These are phyloP conservation scores for Penicillium turbatum DNA, from an alignment of 495 filamentous ascomycete species.

Conservation along the genomic window DNA sequence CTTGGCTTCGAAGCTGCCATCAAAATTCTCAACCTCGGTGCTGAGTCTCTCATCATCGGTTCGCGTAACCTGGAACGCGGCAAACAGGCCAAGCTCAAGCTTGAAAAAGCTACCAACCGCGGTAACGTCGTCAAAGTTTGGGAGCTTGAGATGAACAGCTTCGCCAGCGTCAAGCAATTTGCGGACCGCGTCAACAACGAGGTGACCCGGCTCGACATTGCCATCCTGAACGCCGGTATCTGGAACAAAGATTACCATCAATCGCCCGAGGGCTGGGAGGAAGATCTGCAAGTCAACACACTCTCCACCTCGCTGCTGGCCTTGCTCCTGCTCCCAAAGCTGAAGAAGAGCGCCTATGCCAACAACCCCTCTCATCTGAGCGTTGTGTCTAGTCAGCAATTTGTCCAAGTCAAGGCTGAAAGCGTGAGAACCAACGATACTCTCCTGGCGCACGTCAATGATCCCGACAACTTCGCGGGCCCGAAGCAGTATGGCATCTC, in stretches of 20 bases:
- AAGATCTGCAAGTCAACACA: slow-evolving; percentile 54
- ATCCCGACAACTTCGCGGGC: slow-evolving; percentile 23
- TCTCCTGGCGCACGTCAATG: slow-evolving; percentile 35
- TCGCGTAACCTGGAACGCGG: slow-evolving; percentile 43
- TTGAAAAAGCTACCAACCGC: slow-evolving; percentile 43
- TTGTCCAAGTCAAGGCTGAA: slow-evolving; percentile 34
- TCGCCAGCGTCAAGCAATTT: slow-evolving; percentile 47
- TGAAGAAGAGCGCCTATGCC: slow-evolving; percentile 24
- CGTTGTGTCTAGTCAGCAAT: slow-evolving; percentile 42
- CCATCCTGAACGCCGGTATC: slow-evolving; percentile 45
- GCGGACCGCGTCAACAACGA: slow-evolving; percentile 38
- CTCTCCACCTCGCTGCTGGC: slow-evolving; percentile 55
- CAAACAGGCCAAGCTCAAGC: slow-evolving; percentile 38
- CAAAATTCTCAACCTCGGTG: slow-evolving; percentile 43
- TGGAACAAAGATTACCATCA: slow-evolving; percentile 33
- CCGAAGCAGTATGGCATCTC: slow-evolving; percentile 43
- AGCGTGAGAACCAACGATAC: slow-evolving; percentile 29
- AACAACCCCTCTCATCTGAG: slow-evolving; percentile 33
- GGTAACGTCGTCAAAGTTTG: slow-evolving; percentile 45
- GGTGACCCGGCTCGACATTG: slow-evolving; percentile 37
- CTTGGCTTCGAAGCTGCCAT: slow-evolving; percentile 47
- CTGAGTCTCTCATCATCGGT: slow-evolving; percentile 40
- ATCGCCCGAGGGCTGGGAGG: slow-evolving; percentile 50
- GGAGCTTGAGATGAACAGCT: slow-evolving; percentile 52
- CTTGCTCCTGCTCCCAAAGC: slow-evolving; percentile 50